These are phyloP conservation scores for Diaporthe amygdali DNA, from an alignment of 2,329 filamentous ascomycete species.

Conservation along the genomic window DNA sequence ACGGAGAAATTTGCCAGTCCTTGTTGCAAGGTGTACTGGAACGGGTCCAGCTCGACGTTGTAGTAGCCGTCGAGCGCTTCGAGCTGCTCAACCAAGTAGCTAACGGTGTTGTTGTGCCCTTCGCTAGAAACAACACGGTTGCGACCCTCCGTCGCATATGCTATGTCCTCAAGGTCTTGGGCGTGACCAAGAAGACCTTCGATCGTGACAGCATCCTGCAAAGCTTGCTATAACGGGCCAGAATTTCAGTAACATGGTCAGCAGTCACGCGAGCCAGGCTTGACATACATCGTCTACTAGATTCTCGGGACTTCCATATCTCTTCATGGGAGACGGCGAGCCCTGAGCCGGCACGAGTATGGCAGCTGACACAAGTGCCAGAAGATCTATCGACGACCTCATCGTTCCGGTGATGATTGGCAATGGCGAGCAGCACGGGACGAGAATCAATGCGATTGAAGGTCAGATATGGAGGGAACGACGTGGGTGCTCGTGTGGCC, in stretches of 20 bases:
- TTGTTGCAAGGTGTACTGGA: conserved; percentile 43
- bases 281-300: neutral
- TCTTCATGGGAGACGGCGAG: neutral
- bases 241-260: neutral
- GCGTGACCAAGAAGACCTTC: conserved; percentile 48
- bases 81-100: conserved; percentile 48
- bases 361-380: neutral
- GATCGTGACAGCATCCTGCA: conserved; percentile 24
- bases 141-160: conserved; percentile 43
- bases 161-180: conserved; percentile 50
- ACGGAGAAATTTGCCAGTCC: conserved; percentile 37
- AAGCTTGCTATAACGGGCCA: neutral
- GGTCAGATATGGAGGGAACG: neutral
- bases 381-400: neutral
- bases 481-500: neutral
- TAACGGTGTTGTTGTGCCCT: conserved; percentile 52
- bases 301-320: neutral
- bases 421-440: neutral
- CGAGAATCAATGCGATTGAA: neutral
- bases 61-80: conserved; percentile 43
- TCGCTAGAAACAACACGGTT: conserved; percentile 50
- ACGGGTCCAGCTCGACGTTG: conserved; percentile 49
- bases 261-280: neutral
- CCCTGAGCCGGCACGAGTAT: neutral
- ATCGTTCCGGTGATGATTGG: neutral